phyloP scores from a whole-genome alignment of 192 early-diverging fungal genomes.

The Chytriomyces sp. region DNA sequence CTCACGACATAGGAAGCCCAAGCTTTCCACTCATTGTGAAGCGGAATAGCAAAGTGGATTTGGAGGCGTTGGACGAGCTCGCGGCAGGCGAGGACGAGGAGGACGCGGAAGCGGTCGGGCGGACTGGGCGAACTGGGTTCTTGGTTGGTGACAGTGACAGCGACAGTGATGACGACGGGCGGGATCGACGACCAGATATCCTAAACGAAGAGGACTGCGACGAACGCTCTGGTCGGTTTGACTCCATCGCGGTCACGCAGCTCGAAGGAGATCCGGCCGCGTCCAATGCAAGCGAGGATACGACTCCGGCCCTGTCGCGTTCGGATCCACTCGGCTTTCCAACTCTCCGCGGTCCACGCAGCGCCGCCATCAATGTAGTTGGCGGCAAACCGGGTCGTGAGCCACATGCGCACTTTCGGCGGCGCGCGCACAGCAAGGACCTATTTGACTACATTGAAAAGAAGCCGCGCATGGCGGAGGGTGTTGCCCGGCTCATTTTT shows the following conservation, averaged over 20 bases:
- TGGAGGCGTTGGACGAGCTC: slow-evolving; percentile 8
- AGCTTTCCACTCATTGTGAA: slow-evolving; percentile 11
- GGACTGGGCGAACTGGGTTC: not conserved
- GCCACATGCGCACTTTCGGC: not conserved
- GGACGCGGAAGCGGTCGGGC: not conserved
- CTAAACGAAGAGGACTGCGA: not conserved
- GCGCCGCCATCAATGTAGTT: not conserved
- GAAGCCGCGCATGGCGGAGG: slow-evolving; percentile 50
- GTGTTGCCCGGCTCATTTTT: slow-evolving; percentile 53
- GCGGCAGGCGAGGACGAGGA: slow-evolving; percentile 21
- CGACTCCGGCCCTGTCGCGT: no score
- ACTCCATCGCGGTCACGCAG: no score
- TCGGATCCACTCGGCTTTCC: not conserved
- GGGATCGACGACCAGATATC: not conserved
- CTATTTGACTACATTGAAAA: slow-evolving; percentile 53
- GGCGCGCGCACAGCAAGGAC: slow-evolving; percentile 28
- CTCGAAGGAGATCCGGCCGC: no score
- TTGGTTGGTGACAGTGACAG: not conserved
- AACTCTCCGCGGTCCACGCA: not conserved
- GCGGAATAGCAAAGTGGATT: slow-evolving; percentile 16
- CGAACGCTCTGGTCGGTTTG: slow-evolving; percentile 2
- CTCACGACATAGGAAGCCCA: slow-evolving; percentile 21
- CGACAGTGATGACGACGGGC: slow-evolving; percentile 7
- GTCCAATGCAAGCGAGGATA: no score
- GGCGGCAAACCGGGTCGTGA: not conserved